Conservation (phyloP, 1,139 yeast genomes). For the Ogataea hybrid region DNA sequence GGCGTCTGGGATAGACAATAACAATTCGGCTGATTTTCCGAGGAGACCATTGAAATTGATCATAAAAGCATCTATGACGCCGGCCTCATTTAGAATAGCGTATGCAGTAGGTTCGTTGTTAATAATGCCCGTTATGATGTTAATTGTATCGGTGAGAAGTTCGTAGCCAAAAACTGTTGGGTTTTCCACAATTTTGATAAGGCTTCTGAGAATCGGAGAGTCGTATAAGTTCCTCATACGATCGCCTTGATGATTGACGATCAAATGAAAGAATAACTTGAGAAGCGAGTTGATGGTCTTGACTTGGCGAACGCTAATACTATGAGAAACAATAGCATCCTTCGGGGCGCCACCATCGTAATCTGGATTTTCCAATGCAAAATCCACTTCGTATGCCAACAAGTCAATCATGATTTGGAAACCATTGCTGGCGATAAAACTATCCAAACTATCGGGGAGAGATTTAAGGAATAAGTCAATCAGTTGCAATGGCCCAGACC, state of each 20-base stretch:
- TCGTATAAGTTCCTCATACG: slow-evolving; percentile 83
- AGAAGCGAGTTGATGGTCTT: slow-evolving; percentile 52
- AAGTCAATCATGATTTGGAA: slow-evolving; percentile 59
- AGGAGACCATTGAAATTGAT: slow-evolving; percentile 51
- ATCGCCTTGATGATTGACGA: slow-evolving; percentile 78
- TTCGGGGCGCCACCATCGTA: slow-evolving; percentile 53
- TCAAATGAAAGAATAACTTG: slow-evolving; percentile 61
- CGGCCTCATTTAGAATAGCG: slow-evolving; percentile 76
- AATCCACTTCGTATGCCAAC: slow-evolving; percentile 64
- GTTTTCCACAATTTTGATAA: slow-evolving; percentile 59
- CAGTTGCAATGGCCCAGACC: slow-evolving; percentile 66
- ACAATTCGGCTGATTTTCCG: slow-evolving; percentile 56
- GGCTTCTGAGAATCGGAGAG: slow-evolving; percentile 65
- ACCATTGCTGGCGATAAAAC: slow-evolving; percentile 68
- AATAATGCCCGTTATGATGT: slow-evolving; percentile 67
- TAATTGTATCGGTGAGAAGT: slow-evolving; percentile 62
- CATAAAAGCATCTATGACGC: slow-evolving; percentile 64
- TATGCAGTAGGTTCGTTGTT: slow-evolving; percentile 93
- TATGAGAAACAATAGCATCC: slow-evolving; percentile 48
- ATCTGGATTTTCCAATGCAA: slow-evolving; percentile 56
- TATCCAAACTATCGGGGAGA: slow-evolving; percentile 47
- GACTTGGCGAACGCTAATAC: slow-evolving; percentile 64
- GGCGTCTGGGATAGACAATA: slow-evolving; percentile 68
- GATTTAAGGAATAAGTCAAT: slow-evolving; percentile 53
- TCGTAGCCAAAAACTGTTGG: slow-evolving; percentile 67